These are phyloP conservation scores for Fusarium sp. DNA, from an alignment of 2,329 filamentous ascomycete genomes.

Conservation along the genomic window DNA sequence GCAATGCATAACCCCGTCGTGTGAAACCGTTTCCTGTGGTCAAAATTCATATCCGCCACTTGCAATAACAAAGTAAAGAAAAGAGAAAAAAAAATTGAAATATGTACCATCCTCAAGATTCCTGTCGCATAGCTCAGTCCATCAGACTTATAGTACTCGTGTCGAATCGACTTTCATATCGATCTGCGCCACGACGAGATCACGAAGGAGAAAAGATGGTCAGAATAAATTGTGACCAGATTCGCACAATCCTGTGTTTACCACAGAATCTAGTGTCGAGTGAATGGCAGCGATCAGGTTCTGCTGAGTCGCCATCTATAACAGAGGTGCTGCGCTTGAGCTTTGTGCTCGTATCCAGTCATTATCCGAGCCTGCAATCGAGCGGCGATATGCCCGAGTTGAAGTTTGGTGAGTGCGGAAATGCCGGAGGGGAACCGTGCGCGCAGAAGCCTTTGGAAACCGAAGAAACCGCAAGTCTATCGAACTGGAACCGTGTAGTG, in stretches of 20 bases:
- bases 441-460: slow-evolving; percentile 27
- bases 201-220: slow-evolving; percentile 19
- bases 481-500: slow-evolving; percentile 43
- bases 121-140: slow-evolving; percentile 22
- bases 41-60: slow-evolving; percentile 37
- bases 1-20: slow-evolving; percentile 55
- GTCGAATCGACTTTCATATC: background rate
- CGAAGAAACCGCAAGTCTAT: slow-evolving; percentile 45
- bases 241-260: slow-evolving; percentile 16
- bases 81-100: slow-evolving; percentile 37
- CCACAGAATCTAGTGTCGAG: slow-evolving; percentile 32
- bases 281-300: slow-evolving; percentile 16
- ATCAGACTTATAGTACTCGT: background rate
- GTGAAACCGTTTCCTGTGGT: slow-evolving; percentile 47
- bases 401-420: background rate
- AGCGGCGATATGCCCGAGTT: background rate
- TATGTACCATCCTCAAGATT: slow-evolving; percentile 49
- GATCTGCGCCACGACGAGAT: slow-evolving; percentile 3
- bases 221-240: slow-evolving; percentile 10
- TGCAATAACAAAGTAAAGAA: slow-evolving; percentile 36
- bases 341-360: background rate
- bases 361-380: background rate
- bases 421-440: background rate
- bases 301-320: slow-evolving; percentile 25
- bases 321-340: slow-evolving; percentile 11